Evolutionary conservation across 495 filamentous ascomycete species (phyloP), one percentile per base, ranked within the genome.

Genomic region (Lasiosphaeria miniovina): DNA sequence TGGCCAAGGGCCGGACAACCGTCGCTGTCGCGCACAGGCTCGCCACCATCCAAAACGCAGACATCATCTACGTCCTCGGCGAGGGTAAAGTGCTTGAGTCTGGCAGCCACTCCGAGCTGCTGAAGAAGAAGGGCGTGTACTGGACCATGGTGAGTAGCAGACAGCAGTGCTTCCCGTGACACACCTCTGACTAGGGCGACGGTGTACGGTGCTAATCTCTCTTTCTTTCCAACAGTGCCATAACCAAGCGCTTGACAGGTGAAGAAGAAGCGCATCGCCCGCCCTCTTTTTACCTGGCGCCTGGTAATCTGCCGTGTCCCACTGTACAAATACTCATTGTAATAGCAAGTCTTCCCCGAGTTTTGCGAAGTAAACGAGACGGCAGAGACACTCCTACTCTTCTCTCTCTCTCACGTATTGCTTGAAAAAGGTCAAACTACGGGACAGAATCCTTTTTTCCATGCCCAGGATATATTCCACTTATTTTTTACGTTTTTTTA

Each of bases 11-110:
- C 24, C 71, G 87, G 56, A 94, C 87, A 0, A 88, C 88, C 45
- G 78, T 93, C 45, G 88, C 84, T 0, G 86, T 93, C 53, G 90
- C 90, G 8, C 85, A 88, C 65, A 71, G 82, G 9, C 68, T 86
- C 14, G 73, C 74, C 4, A 83, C 82, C 1, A 75, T 86, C 38
- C 74, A 79, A 55, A 73, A 78, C 51, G 81, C 82, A 9, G 81
- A 86, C 67, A 66, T 78, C 45, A 84, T 83, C 49, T 79, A 77
- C 54, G 78, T 86, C 52, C 68, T 83, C 0, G 75, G 76, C 12
- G 75, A 80, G 60, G 76, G 75, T 17, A 77, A 72, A 67, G 76
- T 86, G 58, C 64, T 80, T 15, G 83, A 84, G 69, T 64, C 68
- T 49, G 83, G 83, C n/a, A 79, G 68, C 14, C 83, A 86, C 65